Evolutionary conservation across 2,329 filamentous ascomycete species (phyloP), one percentile per base, ranked within the genome.

Genomic region (Apiospora arundinis): DNA sequence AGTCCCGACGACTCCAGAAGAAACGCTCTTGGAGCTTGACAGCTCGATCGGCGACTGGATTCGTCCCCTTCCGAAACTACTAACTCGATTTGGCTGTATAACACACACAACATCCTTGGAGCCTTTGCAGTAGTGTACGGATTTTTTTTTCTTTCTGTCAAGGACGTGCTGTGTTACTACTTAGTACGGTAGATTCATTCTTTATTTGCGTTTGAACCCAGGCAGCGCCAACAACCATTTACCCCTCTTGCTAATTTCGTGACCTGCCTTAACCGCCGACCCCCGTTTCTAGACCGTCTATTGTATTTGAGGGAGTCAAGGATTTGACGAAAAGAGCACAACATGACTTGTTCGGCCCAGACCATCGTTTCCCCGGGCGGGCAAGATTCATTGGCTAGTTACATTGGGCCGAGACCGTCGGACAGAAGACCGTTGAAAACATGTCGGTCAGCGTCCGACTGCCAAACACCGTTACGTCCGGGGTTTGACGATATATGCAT

Each of bases 121-220:
- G 56, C 25, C 52, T 60, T 28, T 60, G 52, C 52, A 60, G 52
- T 60, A 60, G 52, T 60, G 52, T 60, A 60, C 52, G 52, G 28
- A 37, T 32, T 32, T 6, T 32, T 32, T 32, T 32, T 32, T 32
- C 21, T 60, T 40, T 23, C 28, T 21, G n/a, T n/a, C n/a, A n/a
- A 37, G 32, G 18, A 40, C 12, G 32, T 63, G 32, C 52, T 37
- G 18, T 56, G 16, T 18, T 37, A 32, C 48, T 49, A 49, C 48
- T n/a, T n/a, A 1, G n/a, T 49, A 25, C n/a, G 9, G 48, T 23
- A 49, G 8, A 49, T 49, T 25, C 49, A 16, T 56, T 23, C 23
- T 28, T 23, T 28, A 28, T 56, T 56, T 23, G 49, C 25, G 18
- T 14, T 56, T 28, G 49, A 56, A 56, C 49, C 23, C 52, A 9